phyloP scores from a whole-genome alignment of 176 grass and related monocot species.

The Oryza glaberrima region DNA sequence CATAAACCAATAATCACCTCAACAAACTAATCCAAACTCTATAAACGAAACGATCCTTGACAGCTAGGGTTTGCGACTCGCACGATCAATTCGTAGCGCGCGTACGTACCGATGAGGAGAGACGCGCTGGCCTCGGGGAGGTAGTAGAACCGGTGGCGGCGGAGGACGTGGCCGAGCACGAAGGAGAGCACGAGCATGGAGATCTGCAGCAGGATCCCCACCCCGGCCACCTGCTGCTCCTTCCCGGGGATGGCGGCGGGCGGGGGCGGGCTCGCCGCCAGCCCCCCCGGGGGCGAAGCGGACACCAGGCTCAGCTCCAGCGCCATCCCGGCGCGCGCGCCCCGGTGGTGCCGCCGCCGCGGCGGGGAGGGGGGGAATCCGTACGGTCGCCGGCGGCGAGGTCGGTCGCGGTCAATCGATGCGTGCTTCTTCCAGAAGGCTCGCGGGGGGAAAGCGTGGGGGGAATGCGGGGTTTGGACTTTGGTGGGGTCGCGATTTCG shows the following conservation, averaged over 20 bases:
- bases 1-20: neutral
- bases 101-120: conserved; percentile 80
- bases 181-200: conserved; percentile 98
- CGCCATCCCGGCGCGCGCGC: conserved; percentile 14
- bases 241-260: conserved; percentile 69
- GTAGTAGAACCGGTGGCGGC: conserved; percentile 95
- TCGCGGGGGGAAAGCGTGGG: neutral
- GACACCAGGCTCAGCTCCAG: conserved; percentile 60
- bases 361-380: neutral
- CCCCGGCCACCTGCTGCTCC: conserved; percentile 98
- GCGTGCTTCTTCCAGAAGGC: conserved; percentile 28
- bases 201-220: conserved; percentile 94
- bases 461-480: neutral
- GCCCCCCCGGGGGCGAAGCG: conserved; percentile 28
- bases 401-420: conserved; percentile 2
- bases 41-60: too few relatives aligned
- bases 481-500: neutral
- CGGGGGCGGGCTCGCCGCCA: conserved; percentile 34
- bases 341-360: neutral
- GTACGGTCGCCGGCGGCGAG: conserved; percentile 6
- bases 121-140: conserved; percentile 97
- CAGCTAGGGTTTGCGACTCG: neutral
- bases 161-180: conserved; percentile 95
- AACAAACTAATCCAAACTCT: too few relatives aligned
- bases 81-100: neutral